These are phyloP conservation scores for Arthroderma sp. DNA, from an alignment of 2,329 filamentous ascomycete species.

Conservation along the genomic window DNA sequence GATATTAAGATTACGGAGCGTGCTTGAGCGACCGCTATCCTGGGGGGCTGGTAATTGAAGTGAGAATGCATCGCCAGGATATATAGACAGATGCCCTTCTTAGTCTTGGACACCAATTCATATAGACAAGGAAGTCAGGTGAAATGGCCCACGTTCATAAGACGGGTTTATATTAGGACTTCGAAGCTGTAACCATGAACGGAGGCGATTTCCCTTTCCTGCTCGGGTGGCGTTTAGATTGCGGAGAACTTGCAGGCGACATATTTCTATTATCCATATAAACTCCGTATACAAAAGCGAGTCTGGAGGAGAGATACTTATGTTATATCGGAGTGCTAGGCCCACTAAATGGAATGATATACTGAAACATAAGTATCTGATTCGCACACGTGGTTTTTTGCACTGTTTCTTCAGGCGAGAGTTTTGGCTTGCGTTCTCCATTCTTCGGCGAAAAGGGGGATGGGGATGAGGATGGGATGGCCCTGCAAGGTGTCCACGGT, in stretches of 20 bases:
- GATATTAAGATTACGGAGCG: not conserved
- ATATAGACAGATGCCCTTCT: too few species aligned
- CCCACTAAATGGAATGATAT: not conserved
- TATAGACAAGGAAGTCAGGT: not conserved
- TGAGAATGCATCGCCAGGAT: too few species aligned
- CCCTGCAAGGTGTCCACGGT: not conserved
- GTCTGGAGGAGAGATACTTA: not conserved
- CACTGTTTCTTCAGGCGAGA: not conserved
- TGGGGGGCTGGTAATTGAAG: too few species aligned
- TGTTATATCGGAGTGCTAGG: not conserved
- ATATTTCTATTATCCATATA: not conserved
- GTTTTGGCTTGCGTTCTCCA: not conserved
- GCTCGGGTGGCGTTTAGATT: constrained; percentile 1
- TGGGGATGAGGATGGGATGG: not conserved
- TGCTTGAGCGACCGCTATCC: too few species aligned
- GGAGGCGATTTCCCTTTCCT: not conserved
- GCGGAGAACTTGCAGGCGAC: not conserved
- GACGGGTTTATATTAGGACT: not conserved
- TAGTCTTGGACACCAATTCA: too few species aligned
- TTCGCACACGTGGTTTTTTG: not conserved
- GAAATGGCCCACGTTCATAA: not conserved
- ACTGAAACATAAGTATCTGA: not conserved
- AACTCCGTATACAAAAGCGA: not conserved
- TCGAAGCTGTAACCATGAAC: not conserved
- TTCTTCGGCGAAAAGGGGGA: not conserved